Evolutionary conservation across 23 red algal genomes (phyloP).

Genomic region (Gracilariopsis chorda): DNA sequence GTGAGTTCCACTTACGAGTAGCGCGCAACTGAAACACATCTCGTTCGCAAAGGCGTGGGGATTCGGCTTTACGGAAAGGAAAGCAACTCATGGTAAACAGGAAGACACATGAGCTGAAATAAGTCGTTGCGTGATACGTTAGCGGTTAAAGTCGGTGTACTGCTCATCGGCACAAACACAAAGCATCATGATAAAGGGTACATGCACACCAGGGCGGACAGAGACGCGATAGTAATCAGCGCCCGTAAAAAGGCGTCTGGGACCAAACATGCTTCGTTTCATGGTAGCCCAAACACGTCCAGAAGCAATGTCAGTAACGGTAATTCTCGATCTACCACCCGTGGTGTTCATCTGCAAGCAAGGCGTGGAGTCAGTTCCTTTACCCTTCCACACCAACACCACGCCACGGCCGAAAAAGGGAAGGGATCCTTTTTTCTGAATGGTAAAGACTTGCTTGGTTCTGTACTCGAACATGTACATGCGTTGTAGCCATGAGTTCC

Average conservation of each 20-base stretch:
- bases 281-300: neutral
- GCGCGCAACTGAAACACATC: too few relatives aligned
- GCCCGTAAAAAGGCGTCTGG: neutral
- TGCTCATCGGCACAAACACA: neutral
- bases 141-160: neutral
- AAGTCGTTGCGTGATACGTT: neutral
- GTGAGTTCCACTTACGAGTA: too few relatives aligned
- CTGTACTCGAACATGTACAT: neutral
- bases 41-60: too few relatives aligned
- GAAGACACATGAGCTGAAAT: neutral
- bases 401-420: neutral
- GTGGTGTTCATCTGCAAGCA: neutral
- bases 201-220: neutral
- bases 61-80: too few relatives aligned
- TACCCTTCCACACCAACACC: neutral
- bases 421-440: neutral
- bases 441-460: neutral
- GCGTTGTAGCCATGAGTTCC: neutral
- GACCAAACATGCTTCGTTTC: neutral
- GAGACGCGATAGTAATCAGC: neutral
- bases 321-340: neutral
- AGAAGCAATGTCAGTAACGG: neutral
- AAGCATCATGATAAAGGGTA: neutral
- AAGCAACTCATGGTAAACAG: too few relatives aligned
- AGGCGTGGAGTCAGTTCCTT: neutral